phyloP scores from a whole-genome alignment of 1,284 basidiomycete species.

The Ganoderma leucocontextum region DNA sequence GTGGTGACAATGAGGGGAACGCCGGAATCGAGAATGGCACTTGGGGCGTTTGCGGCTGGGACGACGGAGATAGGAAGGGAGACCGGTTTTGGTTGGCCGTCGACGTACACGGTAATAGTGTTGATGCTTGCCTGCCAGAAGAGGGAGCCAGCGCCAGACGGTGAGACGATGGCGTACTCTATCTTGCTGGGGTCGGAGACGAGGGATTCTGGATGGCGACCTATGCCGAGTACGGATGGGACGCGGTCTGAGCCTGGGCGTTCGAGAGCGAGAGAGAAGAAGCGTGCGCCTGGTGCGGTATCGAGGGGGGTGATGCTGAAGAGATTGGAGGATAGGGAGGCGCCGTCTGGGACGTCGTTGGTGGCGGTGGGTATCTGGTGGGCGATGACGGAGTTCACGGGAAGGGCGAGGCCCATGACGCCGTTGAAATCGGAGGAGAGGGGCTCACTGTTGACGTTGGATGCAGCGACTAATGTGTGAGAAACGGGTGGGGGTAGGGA shows the following conservation, averaged over 20 bases:
- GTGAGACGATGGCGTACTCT: conserved; percentile 55
- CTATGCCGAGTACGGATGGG: conserved; percentile 70
- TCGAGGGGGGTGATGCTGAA: conserved; percentile 65
- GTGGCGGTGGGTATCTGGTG: conserved; percentile 53
- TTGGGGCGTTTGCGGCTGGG: conserved; percentile 46
- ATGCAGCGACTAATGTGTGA: conserved; percentile 57
- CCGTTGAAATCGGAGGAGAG: conserved; percentile 63
- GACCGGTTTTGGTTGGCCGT: conserved; percentile 52
- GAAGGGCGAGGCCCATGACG: conserved; percentile 77
- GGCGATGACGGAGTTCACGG: conserved; percentile 69
- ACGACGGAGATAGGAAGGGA: conserved; percentile 42
- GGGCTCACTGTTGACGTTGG: conserved; percentile 58
- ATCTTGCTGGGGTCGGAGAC: conserved; percentile 61
- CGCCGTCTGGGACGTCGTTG: conserved; percentile 64
- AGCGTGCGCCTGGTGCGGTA: conserved; percentile 62
- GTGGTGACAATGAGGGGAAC: conserved; percentile 71
- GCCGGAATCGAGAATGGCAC: conserved; percentile 75
- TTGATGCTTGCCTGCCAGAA: conserved; percentile 69
- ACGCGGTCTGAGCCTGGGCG: conserved; percentile 66
- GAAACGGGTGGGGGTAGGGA: conserved; percentile 17
- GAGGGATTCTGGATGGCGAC: conserved; percentile 63
- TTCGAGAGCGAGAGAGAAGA: conserved; percentile 71
- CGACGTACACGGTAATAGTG: conserved; percentile 67
- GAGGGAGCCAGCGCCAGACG: conserved; percentile 47
- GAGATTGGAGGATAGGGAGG: conserved; percentile 68